These are phyloP conservation scores for Paecilomyces dactylethromorphus DNA, from an alignment of 2,329 filamentous ascomycete species.

Conservation along the genomic window DNA sequence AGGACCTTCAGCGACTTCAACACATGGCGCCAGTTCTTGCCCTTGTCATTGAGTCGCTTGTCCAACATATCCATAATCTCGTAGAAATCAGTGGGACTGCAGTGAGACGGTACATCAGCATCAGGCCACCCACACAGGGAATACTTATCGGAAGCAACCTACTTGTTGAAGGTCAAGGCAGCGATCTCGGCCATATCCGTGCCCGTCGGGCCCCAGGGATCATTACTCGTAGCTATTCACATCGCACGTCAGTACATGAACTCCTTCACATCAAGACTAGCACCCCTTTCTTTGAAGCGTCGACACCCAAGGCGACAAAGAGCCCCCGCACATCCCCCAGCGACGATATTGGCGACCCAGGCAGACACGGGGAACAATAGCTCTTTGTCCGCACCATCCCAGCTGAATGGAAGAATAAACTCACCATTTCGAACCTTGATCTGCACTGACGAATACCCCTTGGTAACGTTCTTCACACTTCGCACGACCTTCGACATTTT, in stretches of 20 bases:
- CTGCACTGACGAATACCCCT: conserved; percentile 93
- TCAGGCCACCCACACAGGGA: not conserved
- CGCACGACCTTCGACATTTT: conserved; percentile 93
- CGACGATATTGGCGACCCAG: not conserved
- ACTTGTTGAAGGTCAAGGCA: conserved; percentile 97
- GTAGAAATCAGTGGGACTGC: conserved; percentile 91
- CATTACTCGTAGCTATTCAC: conserved; percentile 86
- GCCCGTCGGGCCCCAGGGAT: conserved; percentile 95
- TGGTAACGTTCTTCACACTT: conserved; percentile 98
- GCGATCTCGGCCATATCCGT: conserved; percentile 99
- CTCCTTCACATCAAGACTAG: not conserved
- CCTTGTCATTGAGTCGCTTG: conserved; percentile 97
- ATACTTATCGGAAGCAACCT: conserved; percentile 33
- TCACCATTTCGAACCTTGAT: conserved; percentile 97
- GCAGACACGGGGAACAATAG: not conserved
- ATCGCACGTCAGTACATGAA: not conserved
- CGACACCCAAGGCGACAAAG: conserved; percentile 14
- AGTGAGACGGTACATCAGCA: conserved; percentile 4
- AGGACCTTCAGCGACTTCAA: conserved; percentile 95
- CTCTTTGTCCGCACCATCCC: not conserved
- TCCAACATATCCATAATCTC: conserved; percentile 99
- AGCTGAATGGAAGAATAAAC: conserved; percentile 32
- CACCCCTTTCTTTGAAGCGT: not conserved
- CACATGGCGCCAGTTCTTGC: conserved; percentile 99
- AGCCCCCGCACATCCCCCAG: conserved; percentile 1